phyloP scores from a whole-genome alignment of 345 rosid species.

The Rhodomyrtus tomentosa region DNA sequence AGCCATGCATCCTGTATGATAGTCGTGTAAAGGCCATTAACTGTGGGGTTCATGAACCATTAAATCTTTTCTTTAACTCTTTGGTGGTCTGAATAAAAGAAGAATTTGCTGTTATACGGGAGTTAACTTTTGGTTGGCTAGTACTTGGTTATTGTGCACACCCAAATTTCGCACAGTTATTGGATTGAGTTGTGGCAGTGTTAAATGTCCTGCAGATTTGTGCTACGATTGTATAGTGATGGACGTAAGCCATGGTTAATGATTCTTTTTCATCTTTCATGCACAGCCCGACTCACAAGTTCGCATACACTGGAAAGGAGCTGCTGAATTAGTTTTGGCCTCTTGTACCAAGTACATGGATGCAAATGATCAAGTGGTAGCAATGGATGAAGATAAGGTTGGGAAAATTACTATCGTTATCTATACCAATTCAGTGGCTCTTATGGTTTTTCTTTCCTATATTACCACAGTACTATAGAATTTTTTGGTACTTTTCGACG shows the following conservation, averaged over 20 bases:
- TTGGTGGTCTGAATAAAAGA: neutral
- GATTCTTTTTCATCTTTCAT: neutral
- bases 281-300: slow-evolving; percentile 55
- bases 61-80: neutral
- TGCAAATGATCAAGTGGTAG: slow-evolving; percentile 27
- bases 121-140: neutral
- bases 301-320: slow-evolving; percentile 95
- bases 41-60: neutral
- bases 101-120: neutral
- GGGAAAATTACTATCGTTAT: neutral
- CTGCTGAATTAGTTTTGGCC: slow-evolving; percentile 86
- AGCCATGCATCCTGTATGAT: neutral
- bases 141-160: neutral
- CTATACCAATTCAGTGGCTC: neutral
- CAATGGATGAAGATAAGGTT: slow-evolving; percentile 67
- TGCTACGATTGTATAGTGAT: neutral
- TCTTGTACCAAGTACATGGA: slow-evolving; percentile 66
- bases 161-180: neutral
- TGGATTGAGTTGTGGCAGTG: neutral
- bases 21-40: neutral
- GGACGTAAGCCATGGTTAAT: neutral
- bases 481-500: neutral
- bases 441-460: neutral
- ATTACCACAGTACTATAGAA: neutral
- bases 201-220: neutral